Base-by-base conservation (phyloP, 768 basidiomycete species). In the Rhizopogon roseolus region DNA sequence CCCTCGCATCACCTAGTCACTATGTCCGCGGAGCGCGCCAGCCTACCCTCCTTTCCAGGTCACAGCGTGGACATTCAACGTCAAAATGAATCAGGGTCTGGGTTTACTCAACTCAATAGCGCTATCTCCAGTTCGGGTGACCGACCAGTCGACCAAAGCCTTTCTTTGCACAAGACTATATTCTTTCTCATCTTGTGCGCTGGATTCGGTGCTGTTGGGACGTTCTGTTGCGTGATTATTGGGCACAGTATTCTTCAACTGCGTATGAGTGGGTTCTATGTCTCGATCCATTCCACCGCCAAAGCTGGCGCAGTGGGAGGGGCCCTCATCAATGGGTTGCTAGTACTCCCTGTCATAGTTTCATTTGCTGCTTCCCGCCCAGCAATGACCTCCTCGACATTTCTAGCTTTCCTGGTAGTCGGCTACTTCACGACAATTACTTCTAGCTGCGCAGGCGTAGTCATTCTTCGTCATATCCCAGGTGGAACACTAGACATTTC, bases 401-500 rank as follows among this genome's bases (percentile, higher is more conserved):
- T 6, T n/a, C 10, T 45, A 29, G 44, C n/a, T 17, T 11, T 45
- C n/a, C n/a, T 45, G 6, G 3, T 6, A 32, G 44, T 6, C 6
- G 44, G 28, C 6, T 6, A 17, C 41, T 19, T 7, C n/a, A 17
- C 45, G 4, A 28, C 45, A 6, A 39, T 29, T 19, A 48, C 45
- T 19, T 46, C 46, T 5, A 41, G 48, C 11, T 10, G 16, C 27
- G 19, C 32, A 19, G 46, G 52, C 14, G 37, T 25, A 19, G n/a
- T 28, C 53, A 50, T 57, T 19, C 44, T 57, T n/a, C 41, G 19
- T 34, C 41, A 54, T 11, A 38, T 40, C 46, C 32, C 34, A 7
- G 25, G 38, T 10, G 19, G 49, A n/a, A 38, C 50, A 36, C 45
- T 54, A 22, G 52, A 57, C n/a, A 25, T 37, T 29, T 2, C n/a